Conservation (phyloP, 257 asterid species). For the Eustoma russellianum region DNA sequence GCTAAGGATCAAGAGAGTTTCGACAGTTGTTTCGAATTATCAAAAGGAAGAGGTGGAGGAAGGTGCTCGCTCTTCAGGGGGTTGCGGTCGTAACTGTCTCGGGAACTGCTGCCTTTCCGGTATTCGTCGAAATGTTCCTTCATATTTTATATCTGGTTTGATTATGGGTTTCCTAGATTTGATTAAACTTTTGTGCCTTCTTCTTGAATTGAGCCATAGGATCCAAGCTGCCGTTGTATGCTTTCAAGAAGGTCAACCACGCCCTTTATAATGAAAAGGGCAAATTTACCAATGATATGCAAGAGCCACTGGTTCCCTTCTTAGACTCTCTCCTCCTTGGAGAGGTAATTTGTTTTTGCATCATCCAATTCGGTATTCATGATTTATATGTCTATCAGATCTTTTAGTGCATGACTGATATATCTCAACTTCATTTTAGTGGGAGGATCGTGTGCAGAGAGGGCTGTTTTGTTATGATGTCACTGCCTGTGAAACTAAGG, state of each 20-base stretch:
- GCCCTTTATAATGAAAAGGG: constrained; percentile 21
- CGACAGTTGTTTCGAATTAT: constrained; percentile 76
- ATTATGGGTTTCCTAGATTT: background rate
- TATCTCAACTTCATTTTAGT: constrained; percentile 35
- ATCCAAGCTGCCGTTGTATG: constrained; percentile 71
- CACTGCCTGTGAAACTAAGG: constrained; percentile 98
- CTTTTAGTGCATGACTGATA: constrained; percentile 12
- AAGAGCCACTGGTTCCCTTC: constrained; percentile 48
- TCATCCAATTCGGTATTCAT: background rate
- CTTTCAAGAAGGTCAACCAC: constrained; percentile 35
- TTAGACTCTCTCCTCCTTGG: constrained; percentile 65
- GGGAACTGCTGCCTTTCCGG: constrained; percentile 76
- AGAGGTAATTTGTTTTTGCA: constrained; percentile 31
- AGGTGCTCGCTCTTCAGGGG: constrained; percentile 26
- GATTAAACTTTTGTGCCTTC: constrained; percentile 6
- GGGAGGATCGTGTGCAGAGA: constrained; percentile 95
- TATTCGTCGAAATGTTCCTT: constrained; percentile 4
- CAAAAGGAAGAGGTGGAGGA: constrained; percentile 73
- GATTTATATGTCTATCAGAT: background rate
- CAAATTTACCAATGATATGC: constrained; percentile 19
- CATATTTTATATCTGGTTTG: background rate
- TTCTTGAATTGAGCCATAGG: constrained; percentile 26
- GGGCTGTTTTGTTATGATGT: constrained; percentile 98
- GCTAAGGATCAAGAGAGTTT: constrained; percentile 71
- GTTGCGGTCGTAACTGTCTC: constrained; percentile 84